Base-by-base conservation (phyloP, 805 yeast genomes). In the Saccharomycopsis fermentans region DNA sequence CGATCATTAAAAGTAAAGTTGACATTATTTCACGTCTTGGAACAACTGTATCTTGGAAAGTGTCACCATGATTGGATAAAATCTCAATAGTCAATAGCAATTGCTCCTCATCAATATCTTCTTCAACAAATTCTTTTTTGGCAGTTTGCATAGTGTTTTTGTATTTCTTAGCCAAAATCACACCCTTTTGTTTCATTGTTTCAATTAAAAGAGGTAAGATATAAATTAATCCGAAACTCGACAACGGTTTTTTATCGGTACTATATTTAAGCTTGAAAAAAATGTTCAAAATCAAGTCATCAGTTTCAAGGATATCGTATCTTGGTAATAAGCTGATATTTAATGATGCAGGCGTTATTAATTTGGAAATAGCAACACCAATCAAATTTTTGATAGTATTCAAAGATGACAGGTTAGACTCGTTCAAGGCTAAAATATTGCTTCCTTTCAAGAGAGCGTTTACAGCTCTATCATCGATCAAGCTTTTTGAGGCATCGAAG, bases 41-140 rank as follows among this genome's bases (percentile, higher is more conserved):
- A 58, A 88, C 81, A 0, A 80, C 69, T 0, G 77, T 76, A 66
- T 85, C 84, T 63, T 79, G 82, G 67, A 94, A 86, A 14, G 76
- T 77, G 63, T 83, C 90, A 24, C 84, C 78, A 65, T 87, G 91
- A 1, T 79, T 78, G 47, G 83, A 76, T 58, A 92, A 74, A 47
- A 90, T 82, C 66, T 88, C 95, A 65, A 91, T 70, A 0, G 92
- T 86, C 59, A 92, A 73, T 55, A 87, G 70, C 55, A 90, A 73
- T 65, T 88, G 92, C 68, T 90, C 97, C 69, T 91, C 97, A 67
- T 87, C 90, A n/a, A 83, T 83, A 64, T 84, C 89, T 68, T 88
- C 96, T 58, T 89, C 92, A 34, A 79, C 79, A 68, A 84, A 87
- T 65, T 88, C 95, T 12, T n/a, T 16, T n/a, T 40, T 55, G 5